Conservation (phyloP, 2,329 filamentous ascomycete genomes). For the Blastomyces percursus region DNA sequence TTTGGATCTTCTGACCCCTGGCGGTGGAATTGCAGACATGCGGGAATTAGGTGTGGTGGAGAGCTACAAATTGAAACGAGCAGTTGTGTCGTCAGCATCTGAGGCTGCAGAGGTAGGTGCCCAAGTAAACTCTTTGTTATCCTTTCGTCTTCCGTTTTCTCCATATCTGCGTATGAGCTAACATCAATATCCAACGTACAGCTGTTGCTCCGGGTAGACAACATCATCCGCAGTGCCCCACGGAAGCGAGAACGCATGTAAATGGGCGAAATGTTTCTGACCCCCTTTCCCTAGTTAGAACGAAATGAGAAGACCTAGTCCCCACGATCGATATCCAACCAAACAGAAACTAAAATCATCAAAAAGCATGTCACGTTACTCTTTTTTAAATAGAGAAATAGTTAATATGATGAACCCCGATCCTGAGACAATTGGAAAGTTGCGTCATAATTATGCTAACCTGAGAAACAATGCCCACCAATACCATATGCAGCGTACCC, state of each 20-base stretch:
- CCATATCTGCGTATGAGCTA: conserved; percentile 9
- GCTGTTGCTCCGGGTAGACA: conserved; percentile 87
- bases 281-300: neutral
- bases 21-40: conserved; percentile 92
- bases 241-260: conserved; percentile 68
- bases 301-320: neutral
- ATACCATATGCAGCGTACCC: neutral
- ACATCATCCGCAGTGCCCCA: conserved; percentile 92
- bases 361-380: neutral
- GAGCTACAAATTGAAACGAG: conserved; percentile 96
- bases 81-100: conserved; percentile 92
- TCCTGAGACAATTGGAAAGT: neutral
- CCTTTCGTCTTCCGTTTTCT: neutral
- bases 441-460: neutral
- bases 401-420: neutral
- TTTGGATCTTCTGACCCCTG: conserved; percentile 76
- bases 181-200: conserved; percentile 30
- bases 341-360: neutral
- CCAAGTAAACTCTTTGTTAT: neutral
- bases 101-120: conserved; percentile 83
- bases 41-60: conserved; percentile 88
- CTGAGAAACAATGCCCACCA: neutral
- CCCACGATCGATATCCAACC: neutral
- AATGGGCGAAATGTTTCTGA: conserved; percentile 11
- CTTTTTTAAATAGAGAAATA: conserved; percentile 2